Evolutionary conservation across 2,329 filamentous ascomycete genomes (phyloP), one percentile per base, ranked within the genome.

Genomic region (Hypocrella siamensis): DNA sequence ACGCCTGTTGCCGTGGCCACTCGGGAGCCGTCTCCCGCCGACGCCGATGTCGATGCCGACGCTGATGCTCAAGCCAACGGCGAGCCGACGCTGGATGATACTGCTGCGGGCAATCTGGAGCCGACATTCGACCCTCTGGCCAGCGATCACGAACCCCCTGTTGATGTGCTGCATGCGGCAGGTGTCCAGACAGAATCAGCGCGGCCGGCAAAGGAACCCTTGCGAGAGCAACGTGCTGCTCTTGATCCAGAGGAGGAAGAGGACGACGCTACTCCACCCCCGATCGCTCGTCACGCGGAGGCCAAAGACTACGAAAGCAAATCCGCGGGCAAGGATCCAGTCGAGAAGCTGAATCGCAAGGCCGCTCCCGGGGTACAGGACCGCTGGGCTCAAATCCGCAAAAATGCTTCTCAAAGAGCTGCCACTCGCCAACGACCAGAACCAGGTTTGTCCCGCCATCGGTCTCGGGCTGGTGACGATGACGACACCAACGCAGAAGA

Each of bases 401-500:
- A 86, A 65, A 94, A 94, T 46, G 90, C 90, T 9, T 85, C 85
- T 4, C 79, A 90, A 38, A 71, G 85, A 37, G 81, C 80, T 22
- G 63, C 71, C 6, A 67, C 65, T 33, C 67, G 74, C 38, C 63
- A 71, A 27, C 74, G 70, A 33, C 79, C 84, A 42, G 75, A 81
- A 44, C 69, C 75, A 40, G n/a, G n/a, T n/a, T 61, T 60, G 41
- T 65, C 65, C 25, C 62, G 71, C 43, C 70, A 60, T 44, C 70
- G 68, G 45, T 62, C 61, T 18, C 10, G n/a, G 25, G 58, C 64
- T 6, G 74, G 76, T 35, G 74, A 67, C 14, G 83, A 88, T 39
- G 84, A 90, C 46, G 84, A 93, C 44, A 90, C 82, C n/a, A 93
- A 81, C 48, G 85, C 82, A 34, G 88, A 96, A 67, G 88, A 93